A percentile compares a stretch with the other conserved stretches of the same genome.
phyloP scores from a whole-genome alignment of 495 filamentous ascomycete genomes.

The Thozetella sp. region DNA sequence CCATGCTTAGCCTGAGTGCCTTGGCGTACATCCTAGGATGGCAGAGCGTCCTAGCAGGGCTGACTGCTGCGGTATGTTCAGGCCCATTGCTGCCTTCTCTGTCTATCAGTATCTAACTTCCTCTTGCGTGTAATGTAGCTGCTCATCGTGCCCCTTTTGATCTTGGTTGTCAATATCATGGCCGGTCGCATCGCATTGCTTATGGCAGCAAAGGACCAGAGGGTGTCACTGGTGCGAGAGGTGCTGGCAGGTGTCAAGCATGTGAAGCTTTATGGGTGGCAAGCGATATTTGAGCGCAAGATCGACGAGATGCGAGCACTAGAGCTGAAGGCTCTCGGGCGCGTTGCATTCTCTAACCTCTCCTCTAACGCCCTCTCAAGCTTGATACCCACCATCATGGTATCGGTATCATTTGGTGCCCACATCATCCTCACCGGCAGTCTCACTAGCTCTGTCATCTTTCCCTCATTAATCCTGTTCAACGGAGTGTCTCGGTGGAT shows the following conservation, averaged over 20 bases:
- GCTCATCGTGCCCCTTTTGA: background rate
- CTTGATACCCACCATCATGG: background rate
- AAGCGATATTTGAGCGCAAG: background rate
- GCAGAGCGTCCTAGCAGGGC: background rate
- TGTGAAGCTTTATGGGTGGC: background rate
- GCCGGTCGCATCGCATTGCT: background rate
- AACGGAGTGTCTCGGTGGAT: background rate
- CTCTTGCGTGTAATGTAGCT: background rate
- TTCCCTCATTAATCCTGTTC: background rate
- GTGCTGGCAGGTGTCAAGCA: background rate
- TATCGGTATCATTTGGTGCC: background rate
- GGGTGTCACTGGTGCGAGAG: background rate
- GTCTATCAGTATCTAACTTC: background rate
- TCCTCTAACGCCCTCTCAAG: background rate
- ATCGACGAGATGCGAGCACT: background rate
- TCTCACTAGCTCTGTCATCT: background rate
- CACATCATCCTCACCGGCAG: background rate
- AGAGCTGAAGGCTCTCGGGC: background rate
- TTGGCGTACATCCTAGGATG: background rate
- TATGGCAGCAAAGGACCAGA: background rate
- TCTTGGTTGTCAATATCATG: background rate
- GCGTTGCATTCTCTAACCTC: background rate
- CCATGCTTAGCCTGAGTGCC: background rate
- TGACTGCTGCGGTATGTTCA: background rate
- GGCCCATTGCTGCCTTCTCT: background rate